Evolutionary conservation across 2,329 filamentous ascomycete genomes (phyloP).

Genomic region (Rhinocladiella similis): DNA sequence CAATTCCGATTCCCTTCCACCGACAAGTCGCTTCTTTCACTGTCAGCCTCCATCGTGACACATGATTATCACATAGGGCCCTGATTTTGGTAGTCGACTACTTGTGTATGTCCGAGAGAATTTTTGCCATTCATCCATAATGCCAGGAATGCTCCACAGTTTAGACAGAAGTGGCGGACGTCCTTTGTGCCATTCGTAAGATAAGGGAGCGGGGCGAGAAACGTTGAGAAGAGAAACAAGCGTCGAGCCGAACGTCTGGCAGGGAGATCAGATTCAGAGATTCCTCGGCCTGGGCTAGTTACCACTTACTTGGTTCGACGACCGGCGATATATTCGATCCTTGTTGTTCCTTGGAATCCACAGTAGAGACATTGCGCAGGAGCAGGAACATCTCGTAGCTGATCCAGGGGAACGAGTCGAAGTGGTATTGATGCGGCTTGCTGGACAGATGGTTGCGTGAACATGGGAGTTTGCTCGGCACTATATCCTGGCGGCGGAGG

Average conservation of each 20-base stretch:
- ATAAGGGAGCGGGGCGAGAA: slow-evolving; percentile 1
- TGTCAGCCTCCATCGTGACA: no score
- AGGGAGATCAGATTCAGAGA: no score
- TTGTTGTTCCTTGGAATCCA: slow-evolving; percentile 1
- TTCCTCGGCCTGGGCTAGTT: no score
- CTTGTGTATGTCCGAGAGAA: not conserved
- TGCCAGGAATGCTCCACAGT: slow-evolving; percentile 3
- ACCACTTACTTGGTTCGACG: slow-evolving; percentile 1
- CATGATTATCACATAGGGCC: no score
- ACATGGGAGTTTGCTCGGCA: no score
- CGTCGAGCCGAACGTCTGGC: no score
- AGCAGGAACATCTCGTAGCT: not conserved
- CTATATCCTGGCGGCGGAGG: no score
- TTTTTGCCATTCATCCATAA: not conserved
- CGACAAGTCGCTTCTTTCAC: no score
- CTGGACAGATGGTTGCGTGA: no score
- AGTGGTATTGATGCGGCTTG: no score
- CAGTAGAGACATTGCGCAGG: not conserved
- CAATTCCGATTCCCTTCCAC: no score
- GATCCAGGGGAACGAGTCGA: not conserved
- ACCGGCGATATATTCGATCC: slow-evolving; percentile 2
- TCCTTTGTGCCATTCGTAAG: slow-evolving; percentile 2
- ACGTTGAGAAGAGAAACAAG: not conserved
- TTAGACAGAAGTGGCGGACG: slow-evolving; percentile 4
- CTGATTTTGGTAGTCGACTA: not conserved